A percentile compares a stretch with the other conserved stretches of the same genome.
These are phyloP conservation scores for Xylaria sp. DNA, from an alignment of 2,329 filamentous ascomycete genomes.

Conservation along the genomic window DNA sequence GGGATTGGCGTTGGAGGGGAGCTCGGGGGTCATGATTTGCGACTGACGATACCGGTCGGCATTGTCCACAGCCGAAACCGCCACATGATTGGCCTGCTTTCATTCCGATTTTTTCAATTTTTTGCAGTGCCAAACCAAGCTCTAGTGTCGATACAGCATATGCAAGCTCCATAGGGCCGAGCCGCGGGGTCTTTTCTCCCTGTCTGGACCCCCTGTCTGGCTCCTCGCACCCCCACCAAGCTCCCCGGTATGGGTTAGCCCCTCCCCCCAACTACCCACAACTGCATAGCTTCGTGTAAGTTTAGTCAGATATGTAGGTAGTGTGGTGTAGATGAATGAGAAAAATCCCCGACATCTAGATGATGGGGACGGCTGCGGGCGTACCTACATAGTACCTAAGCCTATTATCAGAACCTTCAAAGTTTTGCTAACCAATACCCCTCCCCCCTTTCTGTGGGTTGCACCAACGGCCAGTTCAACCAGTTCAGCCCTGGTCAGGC, in stretches of 20 bases:
- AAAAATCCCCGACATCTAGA: slow-evolving; percentile 23
- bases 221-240: slow-evolving; percentile 11
- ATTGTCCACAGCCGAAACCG: slow-evolving; percentile 45
- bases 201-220: background rate
- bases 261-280: slow-evolving; percentile 10
- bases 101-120: slow-evolving; percentile 42
- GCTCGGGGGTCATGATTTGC: slow-evolving; percentile 38
- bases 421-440: slow-evolving; percentile 1
- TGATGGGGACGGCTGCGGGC: background rate
- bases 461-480: slow-evolving; percentile 34
- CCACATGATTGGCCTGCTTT: slow-evolving; percentile 40
- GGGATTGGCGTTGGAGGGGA: slow-evolving; percentile 27
- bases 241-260: slow-evolving; percentile 14
- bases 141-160: slow-evolving; percentile 16
- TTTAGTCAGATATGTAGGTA: too few relatives aligned
- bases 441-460: slow-evolving; percentile 28
- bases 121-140: slow-evolving; percentile 24
- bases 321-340: slow-evolving; percentile 13
- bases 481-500: slow-evolving; percentile 34
- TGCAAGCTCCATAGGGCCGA: slow-evolving; percentile 35
- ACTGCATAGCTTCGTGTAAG: slow-evolving; percentile 16
- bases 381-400: too few relatives aligned
- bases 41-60: slow-evolving; percentile 47
- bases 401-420: background rate
- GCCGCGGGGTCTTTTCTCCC: slow-evolving; percentile 40